Base-by-base conservation (phyloP, 2,329 filamentous ascomycete genomes). In the Chaetomiaceae sp. region DNA sequence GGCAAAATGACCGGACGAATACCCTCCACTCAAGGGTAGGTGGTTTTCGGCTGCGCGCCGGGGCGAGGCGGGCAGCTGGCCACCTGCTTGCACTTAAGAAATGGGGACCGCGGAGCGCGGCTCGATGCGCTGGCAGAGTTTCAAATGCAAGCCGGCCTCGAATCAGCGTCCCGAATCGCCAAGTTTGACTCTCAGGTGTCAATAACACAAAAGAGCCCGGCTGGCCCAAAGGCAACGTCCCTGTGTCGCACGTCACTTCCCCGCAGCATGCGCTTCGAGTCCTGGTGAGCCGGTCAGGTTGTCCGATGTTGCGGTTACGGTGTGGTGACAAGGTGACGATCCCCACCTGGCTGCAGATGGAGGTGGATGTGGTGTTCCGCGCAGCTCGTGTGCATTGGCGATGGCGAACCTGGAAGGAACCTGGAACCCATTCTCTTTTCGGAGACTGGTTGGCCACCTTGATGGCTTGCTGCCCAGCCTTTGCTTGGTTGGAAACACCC, bases 121-220 rank as follows among this genome's bases (percentile, higher is more conserved):
- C 46, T 59, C 54, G 55, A 63, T 64, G 61, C 60, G 63, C 59
- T 64, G 63, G 61, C 62, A 61, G 49, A 60, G 61, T 64, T 64
- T 63, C 61, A 63, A 60, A 58, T 57, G 57, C 58, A 56, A 37
- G 44, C 25, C 51, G 29, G 50, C 51, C 46, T 59, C 61, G 49
- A 61, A 63, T 62, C 57, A 60, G 52, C 52, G 47, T 47, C 48
- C 52, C n/a, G 38, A 25, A 36, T 34, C 31, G 9, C 20, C 23
- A 25, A 15, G 15, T 15, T n/a, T 8, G n/a, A 34, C 29, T 11
- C 14, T 31, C 9, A 12, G 27, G 27, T 12, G 8, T 36, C 47
- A 25, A 36, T 38, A 42, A 34, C 38, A 20, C 34, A 29, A 22
- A 7, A 2, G 20, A 12, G 19, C 14, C 9, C 17, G 15, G 14